A percentile compares a stretch with the other conserved stretches of the same genome.
These are phyloP conservation scores for Penicillium canariense DNA, from an alignment of 495 filamentous ascomycete genomes.

Conservation along the genomic window DNA sequence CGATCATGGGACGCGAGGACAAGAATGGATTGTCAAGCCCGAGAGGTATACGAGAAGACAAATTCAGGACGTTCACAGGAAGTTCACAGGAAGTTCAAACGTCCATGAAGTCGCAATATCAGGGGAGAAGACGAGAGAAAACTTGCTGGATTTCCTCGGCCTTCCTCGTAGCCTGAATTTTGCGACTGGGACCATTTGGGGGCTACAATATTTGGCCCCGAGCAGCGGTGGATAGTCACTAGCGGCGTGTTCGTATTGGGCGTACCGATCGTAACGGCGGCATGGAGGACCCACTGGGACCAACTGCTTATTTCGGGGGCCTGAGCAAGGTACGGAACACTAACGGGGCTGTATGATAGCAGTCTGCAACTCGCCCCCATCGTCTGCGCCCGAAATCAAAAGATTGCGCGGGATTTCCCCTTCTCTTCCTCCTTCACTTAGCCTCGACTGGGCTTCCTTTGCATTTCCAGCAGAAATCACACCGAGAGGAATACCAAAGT, in stretches of 20 bases:
- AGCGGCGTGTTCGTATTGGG: no score
- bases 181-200: neutral
- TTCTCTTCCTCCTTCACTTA: neutral
- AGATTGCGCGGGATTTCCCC: neutral
- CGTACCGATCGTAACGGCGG: neutral
- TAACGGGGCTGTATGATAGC: neutral
- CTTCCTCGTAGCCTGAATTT: no score
- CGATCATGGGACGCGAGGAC: neutral
- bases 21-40: neutral
- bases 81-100: no score
- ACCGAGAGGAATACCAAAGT: no score
- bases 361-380: neutral
- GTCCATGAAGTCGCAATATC: no score
- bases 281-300: neutral
- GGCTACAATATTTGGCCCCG: no score
- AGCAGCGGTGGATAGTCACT: no score
- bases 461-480: no score
- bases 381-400: neutral
- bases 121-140: no score
- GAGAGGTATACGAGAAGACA: neutral
- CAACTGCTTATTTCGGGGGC: constrained; percentile 1
- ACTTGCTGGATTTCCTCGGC: no score
- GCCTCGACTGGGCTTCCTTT: neutral
- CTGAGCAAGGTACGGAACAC: neutral
- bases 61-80: neutral